Base-by-base conservation (phyloP, 2,329 filamentous ascomycete genomes). In the Colletotrichum spaethianum region DNA sequence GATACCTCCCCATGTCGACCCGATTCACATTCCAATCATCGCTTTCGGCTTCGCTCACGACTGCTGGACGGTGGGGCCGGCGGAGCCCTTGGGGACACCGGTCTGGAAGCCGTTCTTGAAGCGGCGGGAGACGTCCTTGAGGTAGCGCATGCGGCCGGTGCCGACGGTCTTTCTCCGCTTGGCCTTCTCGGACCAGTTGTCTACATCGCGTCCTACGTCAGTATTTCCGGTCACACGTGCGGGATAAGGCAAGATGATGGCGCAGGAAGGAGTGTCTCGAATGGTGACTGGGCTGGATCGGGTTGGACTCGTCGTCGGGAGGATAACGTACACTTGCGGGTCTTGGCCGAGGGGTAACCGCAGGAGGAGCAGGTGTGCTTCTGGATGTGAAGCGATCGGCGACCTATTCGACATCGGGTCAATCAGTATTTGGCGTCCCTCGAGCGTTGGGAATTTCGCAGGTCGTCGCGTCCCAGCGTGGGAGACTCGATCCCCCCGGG, bases 131-230 rank as follows among this genome's bases (percentile, higher is more conserved):
- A 99, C 92, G 82, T 90, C 91, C 91, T 97, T 97, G 85, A 99
- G 91, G 89, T 95, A 94, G 84, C 94, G 92, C 93, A 95, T 96
- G 87, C 96, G 94, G 86, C 96, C 96, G 83, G 94, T 96, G 82
- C 96, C 96, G 85, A 94, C 96, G 83, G 96, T 98, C 95, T 98
- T 98, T 93, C 96, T 97, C 87, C 96, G 91, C 94, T 98, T 98
- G 82, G 95, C 96, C 94, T 99, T 99, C 92, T 98, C 96, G 86
- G 94, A 92, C 96, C 96, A 99, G 94, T 99, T 98, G 93, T 93
- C 96, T 98, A 84, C 84, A 74, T 42, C 61, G 62, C 28, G 9
- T 36, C 61, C 70, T 59, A 26, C 42, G 67, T 73, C 55, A 73
- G 66, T 63, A 73, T 57, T 3, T 71, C 36, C 60, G 55, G 23